These are phyloP conservation scores for Corymbia maculata DNA, from an alignment of 345 rosid genomes.

Conservation along the genomic window DNA sequence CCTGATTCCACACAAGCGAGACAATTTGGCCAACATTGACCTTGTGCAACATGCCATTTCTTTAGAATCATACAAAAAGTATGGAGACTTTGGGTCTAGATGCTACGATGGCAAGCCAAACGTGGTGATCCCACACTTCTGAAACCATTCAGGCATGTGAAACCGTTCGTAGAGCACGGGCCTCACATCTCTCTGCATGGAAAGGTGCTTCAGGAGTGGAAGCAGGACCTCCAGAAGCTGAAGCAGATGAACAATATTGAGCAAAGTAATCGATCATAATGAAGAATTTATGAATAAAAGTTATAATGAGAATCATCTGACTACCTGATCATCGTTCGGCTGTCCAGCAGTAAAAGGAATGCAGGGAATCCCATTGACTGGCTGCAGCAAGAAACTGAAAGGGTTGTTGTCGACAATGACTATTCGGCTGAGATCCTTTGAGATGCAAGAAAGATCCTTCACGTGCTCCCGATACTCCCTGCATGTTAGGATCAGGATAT, in stretches of 20 bases:
- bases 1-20: background rate
- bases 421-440: slow-evolving; percentile 64
- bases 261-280: background rate
- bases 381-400: slow-evolving; percentile 93
- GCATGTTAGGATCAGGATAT: background rate
- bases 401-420: slow-evolving; percentile 97
- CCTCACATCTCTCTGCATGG: slow-evolving; percentile 74
- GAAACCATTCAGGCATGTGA: slow-evolving; percentile 97
- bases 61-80: background rate
- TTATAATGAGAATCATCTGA: background rate
- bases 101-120: slow-evolving; percentile 27
- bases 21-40: background rate
- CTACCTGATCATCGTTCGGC: slow-evolving; percentile 72
- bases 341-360: slow-evolving; percentile 83
- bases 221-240: slow-evolving; percentile 92
- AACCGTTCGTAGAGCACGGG: slow-evolving; percentile 63
- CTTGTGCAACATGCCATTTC: background rate
- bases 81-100: background rate
- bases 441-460: slow-evolving; percentile 78
- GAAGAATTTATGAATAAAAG: background rate
- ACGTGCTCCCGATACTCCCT: slow-evolving; percentile 84
- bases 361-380: slow-evolving; percentile 94
- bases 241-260: background rate
- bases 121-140: slow-evolving; percentile 83
- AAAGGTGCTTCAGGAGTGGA: slow-evolving; percentile 87